Conservation (phyloP, 2,329 filamentous ascomycete genomes). For the Curvularia hawaiiensis region DNA sequence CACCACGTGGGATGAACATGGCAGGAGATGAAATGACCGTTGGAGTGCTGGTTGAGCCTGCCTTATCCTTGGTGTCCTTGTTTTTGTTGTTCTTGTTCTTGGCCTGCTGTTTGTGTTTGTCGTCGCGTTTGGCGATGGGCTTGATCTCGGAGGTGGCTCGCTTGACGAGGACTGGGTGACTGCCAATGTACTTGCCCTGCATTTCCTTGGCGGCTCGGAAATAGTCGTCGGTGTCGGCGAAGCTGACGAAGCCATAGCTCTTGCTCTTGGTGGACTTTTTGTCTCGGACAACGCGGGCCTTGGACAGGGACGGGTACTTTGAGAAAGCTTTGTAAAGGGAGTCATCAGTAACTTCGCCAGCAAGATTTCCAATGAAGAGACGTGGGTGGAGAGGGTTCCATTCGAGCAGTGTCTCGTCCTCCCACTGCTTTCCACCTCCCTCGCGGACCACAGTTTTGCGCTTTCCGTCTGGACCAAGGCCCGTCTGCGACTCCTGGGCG, state of each 20-base stretch:
- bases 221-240: conserved; percentile 93
- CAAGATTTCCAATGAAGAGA: conserved; percentile 94
- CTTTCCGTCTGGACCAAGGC: conserved; percentile 61
- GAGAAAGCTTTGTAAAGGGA: conserved; percentile 92
- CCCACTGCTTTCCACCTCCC: conserved; percentile 92
- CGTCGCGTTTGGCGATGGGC: conserved; percentile 64
- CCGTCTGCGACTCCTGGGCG: conserved; percentile 53
- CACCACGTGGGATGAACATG: conserved; percentile 35
- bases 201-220: conserved; percentile 97
- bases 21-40: conserved; percentile 23
- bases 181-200: conserved; percentile 99
- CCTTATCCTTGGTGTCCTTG: conserved; percentile 41
- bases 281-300: conserved; percentile 91
- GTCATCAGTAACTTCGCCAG: conserved; percentile 96
- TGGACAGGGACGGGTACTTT: conserved; percentile 85
- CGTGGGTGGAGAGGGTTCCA: conserved; percentile 96
- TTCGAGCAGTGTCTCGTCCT: conserved; percentile 84
- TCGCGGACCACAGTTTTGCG: conserved; percentile 87
- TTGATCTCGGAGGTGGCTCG: conserved; percentile 93
- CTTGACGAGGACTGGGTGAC: conserved; percentile 86
- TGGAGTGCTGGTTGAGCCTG: conserved; percentile 15
- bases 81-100: conserved; percentile 57
- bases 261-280: conserved; percentile 96
- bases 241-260: conserved; percentile 95
- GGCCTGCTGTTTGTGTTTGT: conserved; percentile 47